Percentiles rank a stretch among this genome's conserved stretches.
Evolutionary conservation across 2,329 filamentous ascomycete genomes (phyloP).

Genomic region (Cordyceps cateniannulata): DNA sequence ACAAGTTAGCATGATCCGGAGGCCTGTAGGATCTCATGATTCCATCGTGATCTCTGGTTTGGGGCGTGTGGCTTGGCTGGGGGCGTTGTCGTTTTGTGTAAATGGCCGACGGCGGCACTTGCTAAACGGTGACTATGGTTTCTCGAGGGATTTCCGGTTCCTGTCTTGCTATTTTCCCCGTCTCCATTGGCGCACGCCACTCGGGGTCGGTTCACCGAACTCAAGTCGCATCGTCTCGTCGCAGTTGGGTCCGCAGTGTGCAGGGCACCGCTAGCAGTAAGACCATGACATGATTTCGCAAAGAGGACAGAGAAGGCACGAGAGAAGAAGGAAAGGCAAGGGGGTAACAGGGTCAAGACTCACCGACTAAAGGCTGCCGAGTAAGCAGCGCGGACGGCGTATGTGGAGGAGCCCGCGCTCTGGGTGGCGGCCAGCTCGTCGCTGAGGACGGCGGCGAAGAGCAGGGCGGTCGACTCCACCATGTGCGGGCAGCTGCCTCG

Average conservation of each 20-base stretch:
- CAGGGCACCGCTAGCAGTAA: not conserved
- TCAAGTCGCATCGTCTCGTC: not conserved
- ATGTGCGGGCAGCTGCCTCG: conserved; percentile 70
- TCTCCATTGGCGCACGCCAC: not conserved
- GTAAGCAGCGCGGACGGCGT: conserved; percentile 63
- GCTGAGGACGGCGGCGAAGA: conserved; percentile 62
- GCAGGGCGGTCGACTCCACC: conserved; percentile 69
- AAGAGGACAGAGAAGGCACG: not conserved
- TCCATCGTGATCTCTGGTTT: not conserved
- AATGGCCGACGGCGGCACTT: not conserved
- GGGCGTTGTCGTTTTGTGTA: not conserved
- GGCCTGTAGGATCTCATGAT: not conserved
- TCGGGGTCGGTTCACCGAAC: not conserved
- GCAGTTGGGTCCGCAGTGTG: not conserved
- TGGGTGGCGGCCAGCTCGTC: conserved; percentile 40
- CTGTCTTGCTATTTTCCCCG: not conserved
- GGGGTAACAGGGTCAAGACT: conserved; percentile 23
- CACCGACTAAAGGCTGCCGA: conserved; percentile 69
- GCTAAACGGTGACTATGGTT: not conserved
- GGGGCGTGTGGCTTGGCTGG: not conserved
- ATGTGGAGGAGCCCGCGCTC: conserved; percentile 38
- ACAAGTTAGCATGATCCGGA: conserved; percentile 8
- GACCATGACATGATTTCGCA: not conserved
- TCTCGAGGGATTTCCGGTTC: not conserved
- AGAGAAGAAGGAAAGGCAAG: conserved; percentile 1